Evolutionary conservation across 257 asterid genomes (phyloP), one percentile per base, ranked within the genome.

Genomic region (Gardenia jasminoides): DNA sequence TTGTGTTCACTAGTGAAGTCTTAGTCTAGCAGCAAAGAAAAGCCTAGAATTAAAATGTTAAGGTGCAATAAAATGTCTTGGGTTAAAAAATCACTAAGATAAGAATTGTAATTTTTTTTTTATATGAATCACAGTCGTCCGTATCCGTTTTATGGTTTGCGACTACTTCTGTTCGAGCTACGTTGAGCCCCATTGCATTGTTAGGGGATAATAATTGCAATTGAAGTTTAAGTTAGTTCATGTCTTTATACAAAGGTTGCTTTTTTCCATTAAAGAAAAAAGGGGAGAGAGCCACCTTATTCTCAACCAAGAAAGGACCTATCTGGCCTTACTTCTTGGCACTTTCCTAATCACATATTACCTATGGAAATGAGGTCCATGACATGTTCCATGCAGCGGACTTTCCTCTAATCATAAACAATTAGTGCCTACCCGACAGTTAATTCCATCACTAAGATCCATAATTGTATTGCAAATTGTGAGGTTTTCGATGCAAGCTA

Each of bases 381-480:
- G 54, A 61, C 20, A 67, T 77, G 62, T 44, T 66, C 66, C 70
- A 70, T 54, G 59, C 33, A 65, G 30, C 10, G 59, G 44, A 74
- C 59, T 31, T 69, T 43, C 66, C 77, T 70, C 43, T 69, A 81
- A 77, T 82, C 64, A 79, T 50, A 50, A 81, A 41, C 79, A 79
- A 78, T 78, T 80, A 66, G 85, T 50, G 78, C 61, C 2, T 15
- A 26, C 58, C 69, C 72, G 82, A 82, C 73, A 64, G 48, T 16
- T 33, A 17, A 59, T 54, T 69, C 79, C 56, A 48, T 48, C 28
- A 47, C 13, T 50, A 26, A 79, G 50, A 54, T 74, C 47, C 82
- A 58, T 76, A 74, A 69, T 36, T 68, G 46, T 79, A 77, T 58
- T 78, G 62, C 58, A 70, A 70, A 31, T 50, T 75, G 71, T 78